Conservation (phyloP, 371 early-diverging fungal species). For the Mucor piriformis region DNA sequence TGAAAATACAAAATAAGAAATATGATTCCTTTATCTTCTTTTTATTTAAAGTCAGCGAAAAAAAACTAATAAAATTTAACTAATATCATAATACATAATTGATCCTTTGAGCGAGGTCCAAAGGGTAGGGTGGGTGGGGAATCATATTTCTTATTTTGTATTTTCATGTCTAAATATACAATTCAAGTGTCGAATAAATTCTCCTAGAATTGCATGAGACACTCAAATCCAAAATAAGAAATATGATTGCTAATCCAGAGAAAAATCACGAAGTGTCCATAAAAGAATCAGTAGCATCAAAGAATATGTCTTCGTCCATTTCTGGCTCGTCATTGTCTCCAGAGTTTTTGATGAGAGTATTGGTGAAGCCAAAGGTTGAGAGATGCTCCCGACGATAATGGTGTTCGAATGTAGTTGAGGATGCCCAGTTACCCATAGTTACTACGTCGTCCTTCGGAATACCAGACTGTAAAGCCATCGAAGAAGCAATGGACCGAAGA, state of each 20-base stretch:
- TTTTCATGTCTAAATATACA: constrained; percentile 5
- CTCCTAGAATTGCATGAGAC: constrained; percentile 4
- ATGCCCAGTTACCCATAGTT: constrained; percentile 21
- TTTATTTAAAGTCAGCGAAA: neutral
- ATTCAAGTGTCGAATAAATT: constrained; percentile 4
- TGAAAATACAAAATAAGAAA: neutral
- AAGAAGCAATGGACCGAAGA: constrained; percentile 5
- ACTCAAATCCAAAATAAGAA: constrained; percentile 8
- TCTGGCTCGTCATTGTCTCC: neutral
- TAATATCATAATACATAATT: neutral
- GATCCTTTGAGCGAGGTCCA: neutral
- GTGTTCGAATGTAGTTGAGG: neutral
- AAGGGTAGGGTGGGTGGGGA: constrained; percentile 2
- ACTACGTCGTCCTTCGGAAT: constrained; percentile 13
- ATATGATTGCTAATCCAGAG: constrained; percentile 11
- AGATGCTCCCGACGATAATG: constrained; percentile 22
- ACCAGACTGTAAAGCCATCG: constrained; percentile 3
- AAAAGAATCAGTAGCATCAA: constrained; percentile 2
- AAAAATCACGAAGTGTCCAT: neutral
- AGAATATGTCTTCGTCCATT: neutral
- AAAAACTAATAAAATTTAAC: neutral
- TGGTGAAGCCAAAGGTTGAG: constrained; percentile 7
- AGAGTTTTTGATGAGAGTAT: neutral
- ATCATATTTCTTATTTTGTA: constrained; percentile 6
- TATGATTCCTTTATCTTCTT: neutral